These are phyloP conservation scores for Polytrichum formosum DNA, from an alignment of 225 moss, liverwort and hornwort genomes.

Conservation along the genomic window DNA sequence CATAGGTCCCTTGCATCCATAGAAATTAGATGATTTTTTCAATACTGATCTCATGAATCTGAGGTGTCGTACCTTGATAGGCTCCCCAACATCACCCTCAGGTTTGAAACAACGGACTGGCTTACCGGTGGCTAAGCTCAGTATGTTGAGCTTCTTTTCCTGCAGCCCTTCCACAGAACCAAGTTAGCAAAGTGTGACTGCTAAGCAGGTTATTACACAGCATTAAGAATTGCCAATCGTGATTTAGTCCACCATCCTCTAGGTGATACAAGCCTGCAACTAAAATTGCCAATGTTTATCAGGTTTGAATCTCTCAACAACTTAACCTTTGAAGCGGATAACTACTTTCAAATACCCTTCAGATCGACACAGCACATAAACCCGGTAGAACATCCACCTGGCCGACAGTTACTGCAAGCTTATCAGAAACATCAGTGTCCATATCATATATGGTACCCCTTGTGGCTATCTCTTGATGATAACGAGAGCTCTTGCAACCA, in stretches of 20 bases:
- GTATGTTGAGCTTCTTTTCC: conserved; percentile 69
- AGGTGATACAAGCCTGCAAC: no score
- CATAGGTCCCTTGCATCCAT: no score
- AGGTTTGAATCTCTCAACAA: no score
- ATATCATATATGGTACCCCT: conserved; percentile 71
- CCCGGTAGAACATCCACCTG: conserved; percentile 31
- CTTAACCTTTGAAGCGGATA: no score
- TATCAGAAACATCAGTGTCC: conserved; percentile 57
- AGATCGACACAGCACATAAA: no score
- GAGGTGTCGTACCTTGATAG: conserved; percentile 48
- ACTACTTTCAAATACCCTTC: no score
- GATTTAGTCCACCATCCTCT: no score
- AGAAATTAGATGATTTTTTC: neutral
- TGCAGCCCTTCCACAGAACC: conserved; percentile 19
- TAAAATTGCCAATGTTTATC: no score
- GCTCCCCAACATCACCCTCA: conserved; percentile 62
- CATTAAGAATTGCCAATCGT: no score
- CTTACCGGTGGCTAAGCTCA: conserved; percentile 58
- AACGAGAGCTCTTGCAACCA: conserved; percentile 62
- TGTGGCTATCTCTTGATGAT: conserved; percentile 67
- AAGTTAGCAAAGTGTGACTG: no score
- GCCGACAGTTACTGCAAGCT: conserved; percentile 64
- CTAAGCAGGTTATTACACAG: no score
- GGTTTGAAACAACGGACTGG: conserved; percentile 63
- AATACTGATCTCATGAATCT: neutral